Conservation (phyloP, 495 filamentous ascomycete genomes). For the Aspergillus bertholletiae region DNA sequence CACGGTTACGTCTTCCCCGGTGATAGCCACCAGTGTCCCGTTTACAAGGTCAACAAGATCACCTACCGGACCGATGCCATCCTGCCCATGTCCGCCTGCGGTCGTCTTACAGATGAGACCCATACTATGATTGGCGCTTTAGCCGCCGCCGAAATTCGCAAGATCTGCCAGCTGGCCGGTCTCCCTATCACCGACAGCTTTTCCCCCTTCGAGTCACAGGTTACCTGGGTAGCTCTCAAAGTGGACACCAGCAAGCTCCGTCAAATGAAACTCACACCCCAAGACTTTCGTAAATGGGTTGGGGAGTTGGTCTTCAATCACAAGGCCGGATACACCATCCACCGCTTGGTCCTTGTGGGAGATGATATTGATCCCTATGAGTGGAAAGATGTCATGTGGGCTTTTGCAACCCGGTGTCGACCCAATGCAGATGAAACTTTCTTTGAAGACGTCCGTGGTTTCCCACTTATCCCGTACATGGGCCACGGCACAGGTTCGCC, state of each 20-base stretch:
- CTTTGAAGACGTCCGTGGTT: conserved; percentile 23
- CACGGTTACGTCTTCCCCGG: conserved; percentile 32
- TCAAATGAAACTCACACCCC: conserved; percentile 15
- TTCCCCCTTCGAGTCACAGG: conserved; percentile 27
- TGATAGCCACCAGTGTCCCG: conserved; percentile 21
- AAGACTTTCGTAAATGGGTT: conserved; percentile 18
- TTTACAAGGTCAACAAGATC: conserved; percentile 35
- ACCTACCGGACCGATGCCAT: conserved; percentile 33
- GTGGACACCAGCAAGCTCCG: conserved; percentile 18
- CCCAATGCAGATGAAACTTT: conserved; percentile 23
- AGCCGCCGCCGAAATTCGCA: conserved; percentile 24
- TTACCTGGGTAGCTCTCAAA: conserved; percentile 24
- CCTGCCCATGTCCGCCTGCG: conserved; percentile 27
- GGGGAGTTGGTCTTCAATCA: conserved; percentile 22
- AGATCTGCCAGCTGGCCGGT: conserved; percentile 23
- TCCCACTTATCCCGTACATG: conserved; percentile 30
- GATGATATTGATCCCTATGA: conserved; percentile 27
- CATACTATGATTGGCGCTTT: conserved; percentile 24
- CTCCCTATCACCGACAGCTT: conserved; percentile 23
- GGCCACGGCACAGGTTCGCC: conserved; percentile 18
- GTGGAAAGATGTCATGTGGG: conserved; percentile 28
- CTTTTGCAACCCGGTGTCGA: conserved; percentile 27
- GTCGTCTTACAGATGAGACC: conserved; percentile 30
- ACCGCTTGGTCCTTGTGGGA: conserved; percentile 22
- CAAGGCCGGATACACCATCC: conserved; percentile 25